phyloP scores from a whole-genome alignment of 2,329 filamentous ascomycete species.

The Proliferodiscus dingleyae region DNA sequence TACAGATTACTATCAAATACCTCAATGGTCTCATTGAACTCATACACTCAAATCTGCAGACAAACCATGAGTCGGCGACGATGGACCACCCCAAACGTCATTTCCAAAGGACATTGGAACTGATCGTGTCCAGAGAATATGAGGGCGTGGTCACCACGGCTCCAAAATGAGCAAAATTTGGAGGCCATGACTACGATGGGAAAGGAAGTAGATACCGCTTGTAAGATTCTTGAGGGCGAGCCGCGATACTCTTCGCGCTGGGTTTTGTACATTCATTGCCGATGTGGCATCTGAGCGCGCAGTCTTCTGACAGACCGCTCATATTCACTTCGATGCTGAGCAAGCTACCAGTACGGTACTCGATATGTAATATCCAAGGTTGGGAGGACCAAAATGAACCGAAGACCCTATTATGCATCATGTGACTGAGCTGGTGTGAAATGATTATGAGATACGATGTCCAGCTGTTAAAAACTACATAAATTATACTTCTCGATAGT shows the following conservation, averaged over 20 bases:
- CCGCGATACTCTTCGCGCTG: constrained; percentile 2
- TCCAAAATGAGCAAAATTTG: constrained; percentile 29
- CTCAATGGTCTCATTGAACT: constrained; percentile 96
- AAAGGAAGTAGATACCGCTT: constrained; percentile 12
- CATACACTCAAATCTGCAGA: constrained; percentile 91
- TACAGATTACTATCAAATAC: constrained; percentile 85
- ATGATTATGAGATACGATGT: constrained; percentile 4
- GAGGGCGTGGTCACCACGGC: constrained; percentile 70
- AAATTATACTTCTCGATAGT: too few relatives aligned
- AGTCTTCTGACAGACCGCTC: not conserved
- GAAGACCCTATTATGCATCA: constrained; percentile 1
- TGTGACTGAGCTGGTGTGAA: too few relatives aligned
- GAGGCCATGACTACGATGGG: constrained; percentile 17
- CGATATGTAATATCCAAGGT: constrained; percentile 22
- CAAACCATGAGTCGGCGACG: constrained; percentile 73
- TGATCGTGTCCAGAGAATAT: constrained; percentile 86
- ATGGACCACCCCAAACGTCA: constrained; percentile 89
- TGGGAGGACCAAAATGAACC: constrained; percentile 4
- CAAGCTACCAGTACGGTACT: constrained; percentile 7
- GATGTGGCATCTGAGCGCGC: not conserved
- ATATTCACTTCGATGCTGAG: not conserved
- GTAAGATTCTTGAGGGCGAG: too few relatives aligned
- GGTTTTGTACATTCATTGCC: constrained; percentile 10
- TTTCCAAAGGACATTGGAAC: constrained; percentile 91
- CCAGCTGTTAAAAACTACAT: too few relatives aligned